Base-by-base conservation (phyloP, 768 basidiomycete species). In the Pisolithus albus region DNA sequence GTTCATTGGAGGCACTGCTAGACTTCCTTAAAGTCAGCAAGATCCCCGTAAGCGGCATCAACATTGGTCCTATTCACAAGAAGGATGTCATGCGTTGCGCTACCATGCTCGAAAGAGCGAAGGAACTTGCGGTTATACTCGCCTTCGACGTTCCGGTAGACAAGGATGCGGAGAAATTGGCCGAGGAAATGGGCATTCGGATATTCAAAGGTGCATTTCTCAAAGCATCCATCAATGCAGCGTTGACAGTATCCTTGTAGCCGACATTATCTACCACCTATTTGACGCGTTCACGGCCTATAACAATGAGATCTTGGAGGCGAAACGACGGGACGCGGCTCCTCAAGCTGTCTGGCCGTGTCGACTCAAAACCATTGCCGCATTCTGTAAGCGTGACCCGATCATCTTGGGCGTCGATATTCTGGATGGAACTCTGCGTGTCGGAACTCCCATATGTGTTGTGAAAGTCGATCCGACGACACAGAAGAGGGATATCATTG, bases 291-390 rank as follows among this genome's bases (percentile, higher is more conserved):
- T 98, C 75, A 96, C 84, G 40, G 88, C 84, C 1, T 98, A 98
- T 70, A 95, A 95, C 64, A 78, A 79, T 53, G 89, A 92, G 70
- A 92, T 97, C 49, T 76, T 77, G 52, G 95, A 96, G 67, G 91
- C 90, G n/a, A 94, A 92, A 69, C 80, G 90, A 37, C 80, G 74
- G 58, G 94, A 93, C 64, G 92, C 94, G 2, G 92, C 94, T 0
- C 92, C 92, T 9, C 88, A 89, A 63, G 96, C 96, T 21, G 86
- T 97, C 19, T 98, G 93, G 93, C 96, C 96, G 5, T 95, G 92
- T 65, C 80, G 92, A 47, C 78, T 99, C 61, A 93, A 90, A 75
- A 87, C 74, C 56, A 89, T 99, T 56, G 88, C 90, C n/a, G 86
- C 83, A 16, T 99, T 98, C 68, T 88, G 88, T 70, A 93, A 94